Evolutionary conservation across 2,329 filamentous ascomycete species (phyloP).

Genomic region (Atkinsonella hypoxylon): DNA sequence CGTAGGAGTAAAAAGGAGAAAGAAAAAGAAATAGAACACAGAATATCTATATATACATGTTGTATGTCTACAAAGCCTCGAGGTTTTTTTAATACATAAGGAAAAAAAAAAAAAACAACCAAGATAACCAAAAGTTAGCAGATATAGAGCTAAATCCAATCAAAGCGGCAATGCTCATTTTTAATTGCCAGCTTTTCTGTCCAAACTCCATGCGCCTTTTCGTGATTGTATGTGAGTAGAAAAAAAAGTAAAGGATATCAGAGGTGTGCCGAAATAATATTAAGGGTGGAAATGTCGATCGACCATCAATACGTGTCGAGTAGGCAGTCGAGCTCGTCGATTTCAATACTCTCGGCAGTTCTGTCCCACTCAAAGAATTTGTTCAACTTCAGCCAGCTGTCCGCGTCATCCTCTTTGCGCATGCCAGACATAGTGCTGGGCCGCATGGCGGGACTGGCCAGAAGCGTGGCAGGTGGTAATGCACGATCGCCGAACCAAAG

Average conservation of each 20-base stretch:
- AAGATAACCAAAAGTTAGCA: background rate
- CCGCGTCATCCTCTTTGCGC: conserved; percentile 27
- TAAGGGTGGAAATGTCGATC: background rate
- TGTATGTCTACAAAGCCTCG: background rate
- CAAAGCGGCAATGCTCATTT: background rate
- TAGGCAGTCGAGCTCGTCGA: conserved; percentile 85
- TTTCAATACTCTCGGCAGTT: conserved; percentile 78
- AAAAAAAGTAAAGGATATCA: conserved; percentile 2
- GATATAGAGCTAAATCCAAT: background rate
- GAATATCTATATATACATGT: background rate
- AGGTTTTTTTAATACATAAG: background rate
- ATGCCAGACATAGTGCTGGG: conserved; percentile 17
- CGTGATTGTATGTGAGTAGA: conserved; percentile 7
- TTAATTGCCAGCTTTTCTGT: conserved; percentile 1
- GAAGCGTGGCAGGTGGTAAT: conserved; percentile 27
- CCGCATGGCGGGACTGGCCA: conserved; percentile 43
- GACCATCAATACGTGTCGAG: conserved; percentile 56
- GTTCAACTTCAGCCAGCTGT: conserved; percentile 29
- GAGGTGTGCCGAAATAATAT: background rate
- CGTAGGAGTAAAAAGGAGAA: conserved; percentile 12
- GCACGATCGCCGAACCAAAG: conserved; percentile 36
- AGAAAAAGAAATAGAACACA: conserved; percentile 8
- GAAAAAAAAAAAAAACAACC: background rate
- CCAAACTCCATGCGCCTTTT: conserved; percentile 12
- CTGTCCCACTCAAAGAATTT: conserved; percentile 45